Base-by-base conservation (phyloP, 805 yeast genomes). In the Pichia californica region DNA sequence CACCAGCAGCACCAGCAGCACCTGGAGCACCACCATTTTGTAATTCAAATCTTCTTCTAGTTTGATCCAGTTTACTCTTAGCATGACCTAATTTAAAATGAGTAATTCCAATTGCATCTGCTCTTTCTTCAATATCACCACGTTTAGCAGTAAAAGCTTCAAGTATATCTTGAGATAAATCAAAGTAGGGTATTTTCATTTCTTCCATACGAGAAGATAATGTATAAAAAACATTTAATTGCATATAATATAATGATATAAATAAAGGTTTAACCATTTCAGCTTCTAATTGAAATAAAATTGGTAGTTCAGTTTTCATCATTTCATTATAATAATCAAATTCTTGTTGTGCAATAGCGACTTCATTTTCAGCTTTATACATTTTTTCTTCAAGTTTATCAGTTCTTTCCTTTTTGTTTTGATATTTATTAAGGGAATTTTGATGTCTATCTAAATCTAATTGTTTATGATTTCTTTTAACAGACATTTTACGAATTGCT, bases 171-270 rank as follows among this genome's bases (percentile, higher is more conserved):
- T 85, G 73, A 40, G 77, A 71, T 59, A 93, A 71, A 61, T 93
- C 95, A 65, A 93, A 93, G 67, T 93, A 93, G 14, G 97, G 96
- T 52, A 93, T 93, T 68, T 93, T 88, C 85, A 91, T 81, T 60
- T 87, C 95, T 67, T 91, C 96, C 87, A 91, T 86, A 56, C 85
- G 77, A 59, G 76, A 83, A 70, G 86, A 89, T 49, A 93, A 71
- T 1, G 96, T 88, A 73, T 93, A 93, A 65, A 89, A 93, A 45
- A 93, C 88, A 69, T 93, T 93, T 70, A 93, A 76, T 70, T 93
- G 99, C 98, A 93, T 93, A 73, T 80, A 93, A 68, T 93, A 93
- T 64, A 93, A 82, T 43, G 94, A 83, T 56, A 91, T 93, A 67
- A 93, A 93, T 56, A 93, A 71, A 16, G 99, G 99, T 59, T 81